Base-by-base conservation (phyloP, 2,329 filamentous ascomycete genomes). In the Grosmannia penicillata region DNA sequence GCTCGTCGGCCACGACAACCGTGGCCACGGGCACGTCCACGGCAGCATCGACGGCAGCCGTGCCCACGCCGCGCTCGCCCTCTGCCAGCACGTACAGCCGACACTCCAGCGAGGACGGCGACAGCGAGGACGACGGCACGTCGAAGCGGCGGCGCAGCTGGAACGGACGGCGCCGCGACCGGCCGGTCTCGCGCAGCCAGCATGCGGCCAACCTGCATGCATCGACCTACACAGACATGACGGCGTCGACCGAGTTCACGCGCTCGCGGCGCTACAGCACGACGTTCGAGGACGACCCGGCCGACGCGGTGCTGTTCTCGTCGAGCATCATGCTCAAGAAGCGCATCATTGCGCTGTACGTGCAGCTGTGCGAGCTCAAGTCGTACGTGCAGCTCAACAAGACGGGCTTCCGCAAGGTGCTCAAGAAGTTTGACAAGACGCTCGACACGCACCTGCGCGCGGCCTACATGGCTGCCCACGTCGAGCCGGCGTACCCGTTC, bases 391-490 rank as follows among this genome's bases (percentile, higher is more conserved):
- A 96, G 61, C 74, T 98, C 45, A 98, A 98, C 67, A 82, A 82
- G 60, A 98, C 91, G 0, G 91, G 91, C 11, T 98, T 98, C 61
- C 75, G 79, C 52, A 98, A 98, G 60, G 87, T 93, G 1, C 63
- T 96, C 48, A 98, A 98, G 62, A 98, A 98, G 59, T 98, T 91
- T 53, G 91, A 98, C 68, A 98, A 98, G 66, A 96, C 82, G 41
- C 62, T 94, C 41, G 81, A 95, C 57, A 78, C 79, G 47, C 78
- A 78, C 49, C 65, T 96, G 39, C 86, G 89, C 47, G 65, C 72
- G 13, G 64, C 69, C 33, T 98, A 94, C 56, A 75, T 95, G 57
- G 69, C 74, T 40, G 62, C 73, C 24, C 68, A 72, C 26, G 85
- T 98, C 38, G 75, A 82, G 41, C 66, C 77, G 1, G 82, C 87